These are phyloP conservation scores for Coemansia sp. DNA, from an alignment of 192 early-diverging fungal genomes.

Conservation along the genomic window DNA sequence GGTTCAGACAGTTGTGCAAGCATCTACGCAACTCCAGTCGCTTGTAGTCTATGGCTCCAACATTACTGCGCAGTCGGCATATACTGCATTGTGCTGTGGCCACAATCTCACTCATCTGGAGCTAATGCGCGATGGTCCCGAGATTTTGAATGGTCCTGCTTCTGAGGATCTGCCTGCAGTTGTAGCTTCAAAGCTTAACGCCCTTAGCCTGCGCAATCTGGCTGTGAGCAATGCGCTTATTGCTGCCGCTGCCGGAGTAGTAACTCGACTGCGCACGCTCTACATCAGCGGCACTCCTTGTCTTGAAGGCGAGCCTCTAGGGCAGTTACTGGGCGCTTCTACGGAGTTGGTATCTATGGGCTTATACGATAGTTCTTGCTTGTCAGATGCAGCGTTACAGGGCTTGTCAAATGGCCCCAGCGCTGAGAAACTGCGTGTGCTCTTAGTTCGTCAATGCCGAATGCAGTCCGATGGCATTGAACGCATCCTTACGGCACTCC, in stretches of 20 bases:
- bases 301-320: constrained; percentile 23
- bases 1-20: constrained; percentile 15
- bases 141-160: neutral
- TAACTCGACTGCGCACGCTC: constrained; percentile 30
- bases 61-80: constrained; percentile 21
- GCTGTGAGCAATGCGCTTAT: constrained; percentile 23
- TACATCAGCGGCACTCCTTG: constrained; percentile 22
- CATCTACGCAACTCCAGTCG: constrained; percentile 27
- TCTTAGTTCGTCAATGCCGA: constrained; percentile 28
- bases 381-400: constrained; percentile 20
- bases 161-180: constrained; percentile 1
- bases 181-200: constrained; percentile 21
- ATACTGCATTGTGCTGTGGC: constrained; percentile 8
- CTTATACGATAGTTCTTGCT: constrained; percentile 23
- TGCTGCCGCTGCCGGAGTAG: constrained; percentile 11
- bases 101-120: constrained; percentile 25
- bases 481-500: constrained; percentile 24
- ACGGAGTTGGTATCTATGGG: constrained; percentile 30
- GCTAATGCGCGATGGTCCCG: constrained; percentile 27
- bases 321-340: constrained; percentile 14
- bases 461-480: constrained; percentile 47
- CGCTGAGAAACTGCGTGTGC: constrained; percentile 19
- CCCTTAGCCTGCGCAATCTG: constrained; percentile 32
- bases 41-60: constrained; percentile 36
- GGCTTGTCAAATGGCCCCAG: constrained; percentile 29